Evolutionary conservation across 345 rosid species (phyloP).

Genomic region (Sonneratia caseolaris): DNA sequence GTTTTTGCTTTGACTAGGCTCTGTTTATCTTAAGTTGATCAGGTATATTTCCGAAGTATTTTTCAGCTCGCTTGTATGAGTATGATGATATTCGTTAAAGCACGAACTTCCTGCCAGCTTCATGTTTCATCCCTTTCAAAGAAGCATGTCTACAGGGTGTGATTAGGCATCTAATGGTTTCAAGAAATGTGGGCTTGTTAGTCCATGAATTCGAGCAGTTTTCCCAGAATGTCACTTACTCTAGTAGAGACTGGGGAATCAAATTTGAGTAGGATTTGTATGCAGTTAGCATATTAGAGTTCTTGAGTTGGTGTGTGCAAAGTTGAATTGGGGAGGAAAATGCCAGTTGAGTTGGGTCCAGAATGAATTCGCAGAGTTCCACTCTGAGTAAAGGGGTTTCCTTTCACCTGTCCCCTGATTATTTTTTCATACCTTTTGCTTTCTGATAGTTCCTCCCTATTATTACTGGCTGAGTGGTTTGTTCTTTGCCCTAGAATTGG

Average conservation of each 20-base stretch:
- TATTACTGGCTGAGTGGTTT: slow-evolving; percentile 4
- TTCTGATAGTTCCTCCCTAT: background rate
- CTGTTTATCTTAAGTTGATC: background rate
- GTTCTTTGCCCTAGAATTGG: slow-evolving; percentile 30
- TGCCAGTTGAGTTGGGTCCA: background rate
- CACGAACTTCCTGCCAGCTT: background rate
- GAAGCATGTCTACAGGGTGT: background rate
- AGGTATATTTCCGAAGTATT: background rate
- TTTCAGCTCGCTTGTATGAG: background rate
- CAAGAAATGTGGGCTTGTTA: background rate
- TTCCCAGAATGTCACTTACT: background rate
- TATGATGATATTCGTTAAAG: background rate
- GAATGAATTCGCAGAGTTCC: background rate
- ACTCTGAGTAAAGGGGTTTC: background rate
- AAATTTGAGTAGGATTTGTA: background rate
- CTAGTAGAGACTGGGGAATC: background rate
- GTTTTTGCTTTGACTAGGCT: background rate
- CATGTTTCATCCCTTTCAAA: background rate
- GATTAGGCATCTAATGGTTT: background rate
- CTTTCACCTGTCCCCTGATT: background rate
- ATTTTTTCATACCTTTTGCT: background rate
- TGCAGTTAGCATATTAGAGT: background rate
- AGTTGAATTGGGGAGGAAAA: background rate
- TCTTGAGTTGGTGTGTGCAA: background rate
- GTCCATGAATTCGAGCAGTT: background rate